A percentile compares a stretch with the other conserved stretches of the same genome.
phyloP scores from a whole-genome alignment of 345 rosid genomes.

The Gossypium mustelinum region DNA sequence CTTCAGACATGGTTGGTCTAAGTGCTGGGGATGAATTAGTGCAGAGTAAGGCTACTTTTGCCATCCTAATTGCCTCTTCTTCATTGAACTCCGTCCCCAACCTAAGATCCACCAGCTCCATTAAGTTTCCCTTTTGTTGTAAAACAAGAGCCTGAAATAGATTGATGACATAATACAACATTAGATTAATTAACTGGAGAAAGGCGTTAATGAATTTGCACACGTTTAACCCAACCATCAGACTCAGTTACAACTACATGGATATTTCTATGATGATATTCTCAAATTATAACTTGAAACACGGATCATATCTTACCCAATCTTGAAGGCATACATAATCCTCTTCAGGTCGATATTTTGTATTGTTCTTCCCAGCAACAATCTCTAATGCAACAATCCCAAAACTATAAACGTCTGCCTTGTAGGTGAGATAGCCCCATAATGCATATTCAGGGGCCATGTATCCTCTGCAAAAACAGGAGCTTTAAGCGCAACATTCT shows the following conservation, averaged over 20 bases:
- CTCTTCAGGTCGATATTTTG: constrained; percentile 34
- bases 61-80: constrained; percentile 45
- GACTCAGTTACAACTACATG: too few relatives aligned
- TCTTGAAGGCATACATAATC: constrained; percentile 49
- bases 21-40: constrained; percentile 42
- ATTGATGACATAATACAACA: background rate
- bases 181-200: background rate
- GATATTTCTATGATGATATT: background rate
- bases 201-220: background rate
- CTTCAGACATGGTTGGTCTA: constrained; percentile 55
- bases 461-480: constrained; percentile 34
- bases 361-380: constrained; percentile 46
- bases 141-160: constrained; percentile 37
- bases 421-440: constrained; percentile 54
- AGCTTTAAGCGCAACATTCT: background rate
- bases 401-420: constrained; percentile 66
- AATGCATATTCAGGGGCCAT: constrained; percentile 72
- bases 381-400: constrained; percentile 57
- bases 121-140: constrained; percentile 33
- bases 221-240: background rate
- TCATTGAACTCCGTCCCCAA: constrained; percentile 28
- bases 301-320: constrained; percentile 32
- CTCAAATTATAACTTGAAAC: background rate
- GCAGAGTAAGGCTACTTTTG: constrained; percentile 46
- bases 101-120: constrained; percentile 39